Base-by-base conservation (phyloP, 768 basidiomycete genomes). In the Termitomyces sp. region DNA sequence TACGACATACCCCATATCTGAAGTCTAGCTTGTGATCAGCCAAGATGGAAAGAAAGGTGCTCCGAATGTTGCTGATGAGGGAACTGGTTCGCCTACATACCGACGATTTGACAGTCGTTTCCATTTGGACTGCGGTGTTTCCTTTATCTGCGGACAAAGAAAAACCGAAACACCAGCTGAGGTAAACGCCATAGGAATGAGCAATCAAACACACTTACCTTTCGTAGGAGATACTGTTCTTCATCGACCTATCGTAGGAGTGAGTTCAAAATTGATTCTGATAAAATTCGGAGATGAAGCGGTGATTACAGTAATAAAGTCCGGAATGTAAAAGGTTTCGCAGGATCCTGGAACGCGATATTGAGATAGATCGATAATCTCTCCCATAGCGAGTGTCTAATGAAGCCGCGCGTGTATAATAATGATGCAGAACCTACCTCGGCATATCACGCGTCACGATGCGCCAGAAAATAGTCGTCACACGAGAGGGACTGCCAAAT, bases 41-140 rank as follows among this genome's bases (percentile, higher is more conserved):
- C 23, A 46, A 47, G 30, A 56, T 43, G 18, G 47, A 40, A 60
- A 43, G 23, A 5, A 52, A 28, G 14, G 16, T 53, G 26, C 23
- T 33, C 41, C 28, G 60, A 49, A 48, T 26, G 32, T 43, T 18
- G 51, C 9, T 28, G 33, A 67, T 53, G 63, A 60, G 63, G 55
- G 74, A 40, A 6, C 28, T 41, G 40, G 40, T 20, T 30, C 18
- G 5, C 26, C 13, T 30, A 30, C 83, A 64, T 67, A 86, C 84
- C 92, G 79, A 58, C 91, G 80, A 63, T 89, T 89, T 4, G 81
- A 75, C 12, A 92, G 76, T 13, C 78, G 82, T 70, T 87, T 94
- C 93, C 93, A 95, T 69, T 83, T 89, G 30, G 83, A 86, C 65
- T 83, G 84, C n/a, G 93, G 88, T 2, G 86, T 82, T 64, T 90